Conservation (phyloP, 108 stramenopile genomes). For the Cylindrotheca fusiformis region DNA sequence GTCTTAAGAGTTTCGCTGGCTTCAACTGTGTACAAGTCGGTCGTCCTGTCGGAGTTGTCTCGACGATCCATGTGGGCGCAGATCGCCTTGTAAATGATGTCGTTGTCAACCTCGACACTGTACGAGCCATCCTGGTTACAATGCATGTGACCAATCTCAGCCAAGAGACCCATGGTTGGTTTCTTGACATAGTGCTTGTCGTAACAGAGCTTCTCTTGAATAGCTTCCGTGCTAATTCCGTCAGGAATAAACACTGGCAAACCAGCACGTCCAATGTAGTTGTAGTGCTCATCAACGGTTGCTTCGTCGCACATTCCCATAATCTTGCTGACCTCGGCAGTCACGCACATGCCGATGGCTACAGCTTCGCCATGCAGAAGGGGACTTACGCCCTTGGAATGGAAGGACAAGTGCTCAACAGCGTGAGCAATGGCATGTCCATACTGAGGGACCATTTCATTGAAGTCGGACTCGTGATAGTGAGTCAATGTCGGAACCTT, state of each 20-base stretch:
- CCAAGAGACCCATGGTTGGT: slow-evolving; percentile 30
- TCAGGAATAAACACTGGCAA: slow-evolving; percentile 23
- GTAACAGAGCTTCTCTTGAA: slow-evolving; percentile 28
- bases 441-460: slow-evolving; percentile 38
- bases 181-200: slow-evolving; percentile 37
- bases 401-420: slow-evolving; percentile 37
- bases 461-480: slow-evolving; percentile 32
- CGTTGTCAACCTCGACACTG: slow-evolving; percentile 18
- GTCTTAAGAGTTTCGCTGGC: background rate
- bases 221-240: slow-evolving; percentile 11
- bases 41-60: background rate
- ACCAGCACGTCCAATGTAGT: slow-evolving; percentile 18
- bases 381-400: slow-evolving; percentile 11
- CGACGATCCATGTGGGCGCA: slow-evolving; percentile 17
- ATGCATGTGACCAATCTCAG: slow-evolving; percentile 30
- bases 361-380: slow-evolving; percentile 41
- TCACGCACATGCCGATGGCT: slow-evolving; percentile 39
- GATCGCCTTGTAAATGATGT: slow-evolving; percentile 12
- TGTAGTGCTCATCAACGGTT: slow-evolving; percentile 28
- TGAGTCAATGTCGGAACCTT: slow-evolving; percentile 38
- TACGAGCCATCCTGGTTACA: slow-evolving; percentile 23
- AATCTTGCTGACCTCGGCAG: slow-evolving; percentile 24
- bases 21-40: background rate
- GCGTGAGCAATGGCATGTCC: slow-evolving; percentile 39
- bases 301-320: slow-evolving; percentile 22